Conservation (phyloP, 1,284 basidiomycete genomes). For the Cronartium quercuum region DNA sequence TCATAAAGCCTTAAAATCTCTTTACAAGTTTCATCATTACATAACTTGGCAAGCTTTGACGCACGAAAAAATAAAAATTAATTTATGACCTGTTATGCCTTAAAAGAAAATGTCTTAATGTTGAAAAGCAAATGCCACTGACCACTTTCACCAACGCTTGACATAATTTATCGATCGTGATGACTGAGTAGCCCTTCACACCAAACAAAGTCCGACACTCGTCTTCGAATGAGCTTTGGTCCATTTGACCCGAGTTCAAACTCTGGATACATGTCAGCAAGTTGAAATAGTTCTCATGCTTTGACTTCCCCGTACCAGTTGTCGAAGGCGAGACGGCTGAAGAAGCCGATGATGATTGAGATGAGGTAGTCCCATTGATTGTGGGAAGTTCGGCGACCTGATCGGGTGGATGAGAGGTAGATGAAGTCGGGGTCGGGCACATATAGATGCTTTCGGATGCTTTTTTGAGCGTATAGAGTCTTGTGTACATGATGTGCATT, state of each 20-base stretch:
- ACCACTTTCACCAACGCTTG: slow-evolving; percentile 37
- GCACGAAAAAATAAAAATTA: not conserved
- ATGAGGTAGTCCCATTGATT: not conserved
- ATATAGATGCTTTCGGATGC: not conserved
- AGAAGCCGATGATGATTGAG: not conserved
- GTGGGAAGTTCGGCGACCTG: not conserved
- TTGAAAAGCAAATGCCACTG: not conserved
- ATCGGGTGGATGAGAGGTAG: not conserved
- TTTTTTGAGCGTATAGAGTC: slow-evolving; percentile 29
- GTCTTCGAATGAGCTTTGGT: slow-evolving; percentile 84
- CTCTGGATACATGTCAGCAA: slow-evolving; percentile 21
- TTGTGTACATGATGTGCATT: slow-evolving; percentile 26
- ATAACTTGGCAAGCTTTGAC: slow-evolving; percentile 26
- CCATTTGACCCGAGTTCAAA: slow-evolving; percentile 59
- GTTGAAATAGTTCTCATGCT: slow-evolving; percentile 19
- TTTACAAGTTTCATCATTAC: slow-evolving; percentile 13
- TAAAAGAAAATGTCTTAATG: not conserved
- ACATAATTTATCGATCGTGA: slow-evolving; percentile 75
- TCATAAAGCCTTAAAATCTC: slow-evolving; percentile 23
- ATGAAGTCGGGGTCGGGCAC: not conserved
- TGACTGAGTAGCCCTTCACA: slow-evolving; percentile 83
- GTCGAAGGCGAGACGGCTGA: not conserved
- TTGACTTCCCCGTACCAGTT: not conserved
- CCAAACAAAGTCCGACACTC: slow-evolving; percentile 95
- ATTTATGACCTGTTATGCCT: not conserved